phyloP scores from a whole-genome alignment of 495 filamentous ascomycete genomes.

The Evernia prunastri region DNA sequence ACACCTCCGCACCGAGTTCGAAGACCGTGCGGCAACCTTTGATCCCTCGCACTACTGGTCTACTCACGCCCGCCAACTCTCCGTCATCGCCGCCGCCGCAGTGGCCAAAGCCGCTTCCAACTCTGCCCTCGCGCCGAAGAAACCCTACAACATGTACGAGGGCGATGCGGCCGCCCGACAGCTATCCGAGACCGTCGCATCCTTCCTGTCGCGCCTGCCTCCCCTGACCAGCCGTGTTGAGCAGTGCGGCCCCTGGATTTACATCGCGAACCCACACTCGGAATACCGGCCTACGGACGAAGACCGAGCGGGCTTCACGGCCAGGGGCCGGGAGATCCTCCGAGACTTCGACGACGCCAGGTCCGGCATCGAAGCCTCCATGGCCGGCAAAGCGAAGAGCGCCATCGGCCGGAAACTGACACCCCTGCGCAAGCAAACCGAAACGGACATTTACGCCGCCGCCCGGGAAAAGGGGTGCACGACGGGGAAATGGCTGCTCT shows the following conservation, averaged over 20 bases:
- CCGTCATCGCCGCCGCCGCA: slow-evolving; percentile 25
- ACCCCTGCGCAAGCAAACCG: slow-evolving; percentile 43
- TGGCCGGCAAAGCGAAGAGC: slow-evolving; percentile 33
- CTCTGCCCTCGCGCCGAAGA: slow-evolving; percentile 20
- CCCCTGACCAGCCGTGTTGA: slow-evolving; percentile 49
- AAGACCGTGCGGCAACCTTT: slow-evolving; percentile 36
- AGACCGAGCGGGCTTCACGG: slow-evolving; percentile 39
- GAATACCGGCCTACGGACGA: slow-evolving; percentile 26
- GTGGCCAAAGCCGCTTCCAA: background rate
- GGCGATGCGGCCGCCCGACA: slow-evolving; percentile 40
- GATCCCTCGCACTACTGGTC: slow-evolving; percentile 45
- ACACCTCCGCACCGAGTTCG: slow-evolving; percentile 36
- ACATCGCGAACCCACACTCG: slow-evolving; percentile 49
- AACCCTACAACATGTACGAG: slow-evolving; percentile 42
- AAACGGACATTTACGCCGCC: slow-evolving; percentile 48
- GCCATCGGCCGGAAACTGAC: slow-evolving; percentile 45
- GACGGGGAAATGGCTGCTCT: slow-evolving; percentile 89
- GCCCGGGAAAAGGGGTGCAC: slow-evolving; percentile 50
- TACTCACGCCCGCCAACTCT: slow-evolving; percentile 32
- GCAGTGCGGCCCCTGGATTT: slow-evolving; percentile 56
- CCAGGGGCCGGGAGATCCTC: slow-evolving; percentile 40
- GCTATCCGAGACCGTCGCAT: slow-evolving; percentile 50
- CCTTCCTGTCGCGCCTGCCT: slow-evolving; percentile 60
- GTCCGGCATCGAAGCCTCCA: slow-evolving; percentile 35
- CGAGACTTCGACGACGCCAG: slow-evolving; percentile 34